phyloP scores from a whole-genome alignment of 495 filamentous ascomycete species.

The Aspergillus nidulans region DNA sequence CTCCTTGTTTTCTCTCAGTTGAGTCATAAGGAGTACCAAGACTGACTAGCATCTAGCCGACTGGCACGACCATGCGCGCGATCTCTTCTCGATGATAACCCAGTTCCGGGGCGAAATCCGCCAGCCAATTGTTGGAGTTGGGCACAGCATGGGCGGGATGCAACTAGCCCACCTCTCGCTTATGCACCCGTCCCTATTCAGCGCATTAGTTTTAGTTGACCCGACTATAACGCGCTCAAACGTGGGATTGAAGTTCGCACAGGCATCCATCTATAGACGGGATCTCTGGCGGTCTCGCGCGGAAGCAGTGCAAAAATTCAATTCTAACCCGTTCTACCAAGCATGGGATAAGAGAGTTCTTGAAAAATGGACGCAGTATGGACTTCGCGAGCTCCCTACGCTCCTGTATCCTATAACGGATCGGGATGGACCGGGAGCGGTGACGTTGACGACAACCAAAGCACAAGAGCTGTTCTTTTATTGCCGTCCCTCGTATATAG shows the following conservation, averaged over 20 bases:
- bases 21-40: slow-evolving; percentile 39
- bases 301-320: slow-evolving; percentile 49
- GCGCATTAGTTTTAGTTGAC: slow-evolving; percentile 64
- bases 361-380: slow-evolving; percentile 49
- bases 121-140: slow-evolving; percentile 68
- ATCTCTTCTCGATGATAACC: slow-evolving; percentile 69
- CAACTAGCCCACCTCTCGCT: slow-evolving; percentile 53
- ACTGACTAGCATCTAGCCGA: slow-evolving; percentile 1
- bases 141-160: slow-evolving; percentile 73
- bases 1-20: slow-evolving; percentile 20
- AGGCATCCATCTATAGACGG: slow-evolving; percentile 43
- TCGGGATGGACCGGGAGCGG: slow-evolving; percentile 16
- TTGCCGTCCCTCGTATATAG: slow-evolving; percentile 26
- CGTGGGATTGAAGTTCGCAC: neutral
- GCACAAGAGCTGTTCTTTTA: slow-evolving; percentile 50
- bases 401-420: slow-evolving; percentile 36
- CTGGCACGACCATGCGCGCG: slow-evolving; percentile 71
- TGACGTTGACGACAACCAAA: slow-evolving; percentile 58
- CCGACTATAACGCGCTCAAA: slow-evolving; percentile 53
- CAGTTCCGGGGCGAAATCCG: slow-evolving; percentile 64
- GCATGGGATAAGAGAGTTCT: slow-evolving; percentile 60
- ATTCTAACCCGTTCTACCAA: slow-evolving; percentile 48
- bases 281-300: slow-evolving; percentile 56
- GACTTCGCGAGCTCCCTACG: slow-evolving; percentile 51
- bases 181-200: slow-evolving; percentile 68